Conservation (phyloP, 345 rosid species). For the Laguncularia racemosa region DNA sequence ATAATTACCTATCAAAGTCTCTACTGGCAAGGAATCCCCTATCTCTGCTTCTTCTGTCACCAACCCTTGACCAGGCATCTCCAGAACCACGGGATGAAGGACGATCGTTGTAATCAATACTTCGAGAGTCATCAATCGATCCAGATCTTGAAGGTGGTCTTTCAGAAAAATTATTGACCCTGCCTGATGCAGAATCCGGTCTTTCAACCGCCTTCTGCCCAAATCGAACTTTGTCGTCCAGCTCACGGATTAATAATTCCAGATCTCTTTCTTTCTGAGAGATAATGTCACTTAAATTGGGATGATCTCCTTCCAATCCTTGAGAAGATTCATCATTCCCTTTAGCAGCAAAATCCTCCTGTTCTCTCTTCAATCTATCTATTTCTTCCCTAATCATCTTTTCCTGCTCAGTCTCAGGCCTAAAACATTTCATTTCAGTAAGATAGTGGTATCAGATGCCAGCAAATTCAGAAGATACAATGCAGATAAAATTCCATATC, state of each 20-base stretch:
- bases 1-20: constrained; percentile 60
- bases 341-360: constrained; percentile 25
- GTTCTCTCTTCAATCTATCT: constrained; percentile 40
- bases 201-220: constrained; percentile 67
- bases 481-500: too few relatives aligned
- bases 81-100: constrained; percentile 74
- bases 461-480: too few relatives aligned
- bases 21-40: constrained; percentile 68
- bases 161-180: constrained; percentile 49
- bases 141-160: constrained; percentile 79
- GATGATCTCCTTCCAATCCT: constrained; percentile 26
- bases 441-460: too few relatives aligned
- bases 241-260: constrained; percentile 48
- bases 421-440: constrained; percentile 22
- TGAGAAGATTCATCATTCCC: constrained; percentile 28
- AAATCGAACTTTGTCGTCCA: constrained; percentile 78
- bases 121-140: constrained; percentile 67
- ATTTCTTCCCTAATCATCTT: constrained; percentile 61
- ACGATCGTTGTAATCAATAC: constrained; percentile 56
- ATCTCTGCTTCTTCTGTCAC: constrained; percentile 77
- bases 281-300: constrained; percentile 31
- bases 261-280: constrained; percentile 58
- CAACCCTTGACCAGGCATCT: constrained; percentile 59
- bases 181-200: constrained; percentile 76
- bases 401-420: constrained; percentile 88